These are phyloP conservation scores for Clarireedia hainanense DNA, from an alignment of 2,329 filamentous ascomycete genomes.

Conservation along the genomic window DNA sequence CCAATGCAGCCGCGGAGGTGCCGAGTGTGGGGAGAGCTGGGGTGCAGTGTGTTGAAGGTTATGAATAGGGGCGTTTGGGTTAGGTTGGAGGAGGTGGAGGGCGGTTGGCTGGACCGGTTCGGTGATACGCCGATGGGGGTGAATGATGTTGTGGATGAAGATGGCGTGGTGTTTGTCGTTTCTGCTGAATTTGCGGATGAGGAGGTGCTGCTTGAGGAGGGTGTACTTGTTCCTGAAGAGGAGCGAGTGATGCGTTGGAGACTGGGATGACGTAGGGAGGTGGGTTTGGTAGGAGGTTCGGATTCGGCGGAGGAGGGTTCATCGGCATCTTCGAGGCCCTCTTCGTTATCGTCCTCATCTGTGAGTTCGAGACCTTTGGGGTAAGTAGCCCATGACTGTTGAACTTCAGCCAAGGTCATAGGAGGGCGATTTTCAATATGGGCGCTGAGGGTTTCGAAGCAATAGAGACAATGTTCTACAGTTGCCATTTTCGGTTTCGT, in stretches of 20 bases:
- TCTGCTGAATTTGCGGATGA: constrained; percentile 21
- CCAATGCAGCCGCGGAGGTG: constrained; percentile 89
- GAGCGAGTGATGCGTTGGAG: constrained; percentile 14
- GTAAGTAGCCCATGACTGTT: constrained; percentile 49
- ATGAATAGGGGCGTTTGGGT: constrained; percentile 75
- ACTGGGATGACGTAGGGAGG: constrained; percentile 12
- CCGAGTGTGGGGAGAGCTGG: constrained; percentile 23
- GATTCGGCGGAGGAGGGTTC: neutral
- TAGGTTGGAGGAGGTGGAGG: constrained; percentile 17
- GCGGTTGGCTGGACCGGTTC: constrained; percentile 13
- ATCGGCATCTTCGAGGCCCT: neutral
- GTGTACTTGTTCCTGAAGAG: constrained; percentile 1
- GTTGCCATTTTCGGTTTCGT: constrained; percentile 59
- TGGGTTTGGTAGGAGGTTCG: neutral
- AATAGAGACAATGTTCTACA: constrained; percentile 78
- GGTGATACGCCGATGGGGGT: constrained; percentile 16
- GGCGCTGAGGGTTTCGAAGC: constrained; percentile 80
- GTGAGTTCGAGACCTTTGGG: constrained; percentile 31
- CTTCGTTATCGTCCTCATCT: constrained; percentile 26
- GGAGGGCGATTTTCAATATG: constrained; percentile 63
- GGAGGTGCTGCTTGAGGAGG: neutral
- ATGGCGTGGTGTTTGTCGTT: constrained; percentile 35
- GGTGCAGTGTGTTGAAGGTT: constrained; percentile 68
- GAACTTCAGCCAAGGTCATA: constrained; percentile 59
- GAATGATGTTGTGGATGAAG: constrained; percentile 34